Evolutionary conservation across 306 rosid genomes (phyloP).

Genomic region (Vigna hirtella): DNA sequence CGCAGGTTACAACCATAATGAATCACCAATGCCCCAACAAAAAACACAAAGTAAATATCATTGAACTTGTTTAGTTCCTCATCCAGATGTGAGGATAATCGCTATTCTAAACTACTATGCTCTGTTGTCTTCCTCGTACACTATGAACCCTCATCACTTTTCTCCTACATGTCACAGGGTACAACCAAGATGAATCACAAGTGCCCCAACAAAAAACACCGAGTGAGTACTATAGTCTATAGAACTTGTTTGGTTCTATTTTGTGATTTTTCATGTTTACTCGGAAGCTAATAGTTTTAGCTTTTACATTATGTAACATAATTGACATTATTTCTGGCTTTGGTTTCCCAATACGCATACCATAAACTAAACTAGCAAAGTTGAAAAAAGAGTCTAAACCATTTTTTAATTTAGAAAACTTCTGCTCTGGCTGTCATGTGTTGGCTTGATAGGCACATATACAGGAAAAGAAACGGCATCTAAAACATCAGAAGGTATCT

Average conservation of each 20-base stretch:
- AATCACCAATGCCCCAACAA: slow-evolving; percentile 43
- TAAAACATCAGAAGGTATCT: slow-evolving; percentile 33
- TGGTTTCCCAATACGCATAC: neutral
- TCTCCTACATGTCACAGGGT: slow-evolving; percentile 45
- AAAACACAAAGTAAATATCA: slow-evolving; percentile 51
- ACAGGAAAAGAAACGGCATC: slow-evolving; percentile 23
- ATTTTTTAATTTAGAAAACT: neutral
- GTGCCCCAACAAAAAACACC: slow-evolving; percentile 39
- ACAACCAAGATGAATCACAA: slow-evolving; percentile 46
- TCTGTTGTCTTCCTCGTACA: slow-evolving; percentile 5
- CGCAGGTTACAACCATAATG: slow-evolving; percentile 50
- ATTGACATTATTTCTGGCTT: neutral
- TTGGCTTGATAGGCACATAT: slow-evolving; percentile 48
- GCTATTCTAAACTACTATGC: neutral
- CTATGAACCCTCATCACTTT: slow-evolving; percentile 4
- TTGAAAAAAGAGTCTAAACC: slow-evolving; percentile 2
- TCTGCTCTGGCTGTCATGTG: neutral
- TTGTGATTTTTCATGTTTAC: neutral
- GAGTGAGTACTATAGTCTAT: slow-evolving; percentile 45
- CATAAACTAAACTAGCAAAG: slow-evolving; percentile 5
- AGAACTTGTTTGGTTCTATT: neutral
- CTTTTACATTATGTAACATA: neutral
- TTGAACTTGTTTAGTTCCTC: neutral
- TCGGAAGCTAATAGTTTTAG: neutral
- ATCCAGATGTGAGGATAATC: too few species aligned